Conservation (phyloP, 768 basidiomycete species). For the Psilocybe azurescens region DNA sequence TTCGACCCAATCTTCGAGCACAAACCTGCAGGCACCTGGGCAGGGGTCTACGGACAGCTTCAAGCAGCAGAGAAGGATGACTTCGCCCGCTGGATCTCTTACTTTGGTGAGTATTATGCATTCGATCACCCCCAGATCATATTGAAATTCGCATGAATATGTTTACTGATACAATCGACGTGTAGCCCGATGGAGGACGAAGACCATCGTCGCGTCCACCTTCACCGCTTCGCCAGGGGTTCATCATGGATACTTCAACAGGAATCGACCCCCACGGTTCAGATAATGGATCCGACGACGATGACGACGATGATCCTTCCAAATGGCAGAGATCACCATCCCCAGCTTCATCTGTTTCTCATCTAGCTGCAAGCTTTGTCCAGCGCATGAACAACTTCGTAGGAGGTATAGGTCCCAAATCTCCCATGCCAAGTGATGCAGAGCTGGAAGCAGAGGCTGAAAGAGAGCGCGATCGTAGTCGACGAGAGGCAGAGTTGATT, state of each 20-base stretch:
- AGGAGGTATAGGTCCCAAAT: conserved; percentile 51
- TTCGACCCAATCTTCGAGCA: conserved; percentile 20
- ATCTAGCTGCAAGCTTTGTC: conserved; percentile 76
- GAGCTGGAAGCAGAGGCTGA: conserved; percentile 85
- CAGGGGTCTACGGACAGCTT: conserved; percentile 16
- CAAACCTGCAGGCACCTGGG: conserved; percentile 24
- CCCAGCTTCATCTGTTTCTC: conserved; percentile 72
- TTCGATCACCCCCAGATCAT: not conserved
- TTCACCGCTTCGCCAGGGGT: conserved; percentile 75
- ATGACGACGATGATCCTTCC: conserved; percentile 42
- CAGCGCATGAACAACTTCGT: conserved; percentile 77
- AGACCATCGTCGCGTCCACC: conserved; percentile 58
- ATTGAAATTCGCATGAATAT: not conserved
- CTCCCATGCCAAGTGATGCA: conserved; percentile 66
- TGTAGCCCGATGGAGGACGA: conserved; percentile 44
- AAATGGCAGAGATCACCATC: conserved; percentile 56
- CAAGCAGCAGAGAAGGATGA: conserved; percentile 36
- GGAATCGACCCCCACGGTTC: conserved; percentile 42
- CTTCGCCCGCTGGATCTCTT: conserved; percentile 38
- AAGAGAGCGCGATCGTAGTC: conserved; percentile 74
- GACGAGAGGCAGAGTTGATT: conserved; percentile 81
- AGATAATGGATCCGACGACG: conserved; percentile 46
- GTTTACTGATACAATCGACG: conserved; percentile 1
- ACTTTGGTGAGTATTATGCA: conserved; percentile 32
- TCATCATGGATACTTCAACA: conserved; percentile 58